Evolutionary conservation across 768 basidiomycete genomes (phyloP), one percentile per base, ranked within the genome.

Genomic region (Kwoniella sp.): DNA sequence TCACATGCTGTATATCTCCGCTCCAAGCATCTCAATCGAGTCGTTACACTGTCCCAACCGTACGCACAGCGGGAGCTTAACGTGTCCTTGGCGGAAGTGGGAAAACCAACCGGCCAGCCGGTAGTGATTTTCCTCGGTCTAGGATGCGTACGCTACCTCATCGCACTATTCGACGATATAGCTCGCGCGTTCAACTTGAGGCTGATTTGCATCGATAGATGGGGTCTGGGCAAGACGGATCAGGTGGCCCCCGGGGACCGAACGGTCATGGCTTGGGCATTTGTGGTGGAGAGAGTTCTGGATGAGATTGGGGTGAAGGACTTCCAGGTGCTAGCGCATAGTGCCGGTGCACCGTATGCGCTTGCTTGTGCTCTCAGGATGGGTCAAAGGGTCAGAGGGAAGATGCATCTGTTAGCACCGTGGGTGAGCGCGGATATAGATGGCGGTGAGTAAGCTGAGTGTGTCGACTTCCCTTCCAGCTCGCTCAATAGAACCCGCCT

Each of bases 161-260:
- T 96, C 85, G 93, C 91, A 15, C 82, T 98, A 54, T 98, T 93
- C 77, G 95, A 98, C 79, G 95, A 99, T 77, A 90, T 97, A 87
- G 95, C 95, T 3, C 87, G 89, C 65, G 90, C 89, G 63, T 82
- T 95, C 63, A 89, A 89, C 4, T 84, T 99, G 37, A 84, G 95
- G 61, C 83, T 99, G 59, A 93, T 99, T 73, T 94, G 93, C 52
- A 89, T 99, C 70, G 95, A 99, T 81, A 86, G 95, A 86, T 79
- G 96, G 95, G 95, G 96, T 15, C 84, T 96, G 22, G 95, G 95
- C 28, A 87, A 89, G 61, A 96, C 93, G 13, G 87, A 89, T 72
- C 86, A 87, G 25, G 78, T 83, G 0, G 65, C 69, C 73, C 85
- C 31, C 84, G 86, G 63, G 87, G 86, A 82, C 2, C 86, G 89